Conservation (phyloP, 345 rosid species). For the Excoecaria cochinchinensis region DNA sequence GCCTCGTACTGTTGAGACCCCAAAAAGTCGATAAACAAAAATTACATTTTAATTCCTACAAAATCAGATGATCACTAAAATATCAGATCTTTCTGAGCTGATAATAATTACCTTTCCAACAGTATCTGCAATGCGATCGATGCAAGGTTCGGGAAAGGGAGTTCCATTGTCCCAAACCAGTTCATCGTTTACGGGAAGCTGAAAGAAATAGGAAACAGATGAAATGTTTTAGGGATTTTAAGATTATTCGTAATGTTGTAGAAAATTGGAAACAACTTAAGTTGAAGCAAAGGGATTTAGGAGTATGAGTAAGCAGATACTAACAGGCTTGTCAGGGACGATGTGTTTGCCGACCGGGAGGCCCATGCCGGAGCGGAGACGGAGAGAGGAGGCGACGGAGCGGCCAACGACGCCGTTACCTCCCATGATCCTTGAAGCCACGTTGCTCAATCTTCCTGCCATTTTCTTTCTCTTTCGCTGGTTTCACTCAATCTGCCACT, state of each 20-base stretch:
- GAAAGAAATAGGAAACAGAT: neutral
- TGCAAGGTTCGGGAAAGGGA: slow-evolving; percentile 83
- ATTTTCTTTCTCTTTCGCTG: slow-evolving; percentile 25
- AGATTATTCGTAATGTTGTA: neutral
- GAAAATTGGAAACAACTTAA: neutral
- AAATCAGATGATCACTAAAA: neutral
- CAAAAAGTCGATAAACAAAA: neutral
- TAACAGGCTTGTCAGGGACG: slow-evolving; percentile 92
- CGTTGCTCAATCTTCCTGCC: slow-evolving; percentile 82
- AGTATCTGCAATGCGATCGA: slow-evolving; percentile 97
- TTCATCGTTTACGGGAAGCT: slow-evolving; percentile 90
- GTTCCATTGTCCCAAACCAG: slow-evolving; percentile 96
- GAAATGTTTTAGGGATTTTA: slow-evolving; percentile 6
- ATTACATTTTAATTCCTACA: neutral
- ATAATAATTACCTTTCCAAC: slow-evolving; percentile 68
- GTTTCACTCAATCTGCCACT: neutral
- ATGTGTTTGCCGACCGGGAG: slow-evolving; percentile 92
- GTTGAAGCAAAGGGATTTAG: neutral
- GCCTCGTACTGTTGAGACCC: slow-evolving; percentile 73
- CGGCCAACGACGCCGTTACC: slow-evolving; percentile 79
- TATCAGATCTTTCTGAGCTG: neutral
- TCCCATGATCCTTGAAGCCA: slow-evolving; percentile 77
- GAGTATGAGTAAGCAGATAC: slow-evolving; percentile 16
- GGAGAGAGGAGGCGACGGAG: slow-evolving; percentile 73
- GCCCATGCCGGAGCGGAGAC: slow-evolving; percentile 93